Conservation (phyloP, 345 rosid species). For the Heritiera fomes region DNA sequence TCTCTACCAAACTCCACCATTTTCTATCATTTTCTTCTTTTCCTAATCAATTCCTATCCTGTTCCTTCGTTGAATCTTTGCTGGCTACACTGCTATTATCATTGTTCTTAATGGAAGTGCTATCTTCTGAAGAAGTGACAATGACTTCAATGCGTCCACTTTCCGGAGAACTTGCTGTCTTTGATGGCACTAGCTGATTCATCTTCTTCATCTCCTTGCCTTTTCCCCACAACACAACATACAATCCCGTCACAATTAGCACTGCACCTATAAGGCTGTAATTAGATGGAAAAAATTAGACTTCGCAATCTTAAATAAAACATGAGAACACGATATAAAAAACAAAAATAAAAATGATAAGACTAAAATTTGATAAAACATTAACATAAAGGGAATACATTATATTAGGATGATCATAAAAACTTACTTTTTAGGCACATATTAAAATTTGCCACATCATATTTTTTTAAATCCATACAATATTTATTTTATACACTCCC, state of each 20-base stretch:
- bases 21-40: neutral
- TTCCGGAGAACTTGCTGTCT: neutral
- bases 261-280: slow-evolving; percentile 51
- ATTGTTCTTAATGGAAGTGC: neutral
- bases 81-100: no score
- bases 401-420: no score
- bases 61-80: neutral
- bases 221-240: slow-evolving; percentile 60
- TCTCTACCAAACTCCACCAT: neutral
- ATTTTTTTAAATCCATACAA: no score
- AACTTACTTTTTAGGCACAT: no score
- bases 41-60: neutral
- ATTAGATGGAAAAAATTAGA: neutral
- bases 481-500: no score
- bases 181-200: slow-evolving; percentile 1
- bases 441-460: no score
- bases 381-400: no score
- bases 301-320: no score
- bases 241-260: slow-evolving; percentile 48
- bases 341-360: no score
- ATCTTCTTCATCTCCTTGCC: slow-evolving; percentile 39
- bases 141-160: neutral
- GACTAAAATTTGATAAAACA: no score
- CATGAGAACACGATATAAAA: no score
- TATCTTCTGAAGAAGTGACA: neutral